Percentiles rank a stretch among this genome's conserved stretches.
phyloP scores from a whole-genome alignment of 306 rosid species.

The Vachellia collinsii region DNA sequence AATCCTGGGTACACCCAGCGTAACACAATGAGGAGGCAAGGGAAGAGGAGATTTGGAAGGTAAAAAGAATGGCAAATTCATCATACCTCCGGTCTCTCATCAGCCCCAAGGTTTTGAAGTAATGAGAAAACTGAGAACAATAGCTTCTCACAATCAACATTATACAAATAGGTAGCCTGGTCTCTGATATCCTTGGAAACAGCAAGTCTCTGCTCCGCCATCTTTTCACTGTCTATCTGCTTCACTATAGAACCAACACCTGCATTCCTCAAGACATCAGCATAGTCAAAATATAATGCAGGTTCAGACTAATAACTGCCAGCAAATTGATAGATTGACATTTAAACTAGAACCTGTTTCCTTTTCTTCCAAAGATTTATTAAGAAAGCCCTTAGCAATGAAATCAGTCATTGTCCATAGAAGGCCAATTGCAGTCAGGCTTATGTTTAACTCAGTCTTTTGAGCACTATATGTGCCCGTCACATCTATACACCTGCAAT shows the following conservation, averaged over 20 bases:
- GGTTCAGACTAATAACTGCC: slow-evolving; percentile 20
- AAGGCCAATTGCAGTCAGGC: slow-evolving; percentile 92
- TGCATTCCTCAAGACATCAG: slow-evolving; percentile 38
- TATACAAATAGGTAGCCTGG: slow-evolving; percentile 50
- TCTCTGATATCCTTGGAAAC: slow-evolving; percentile 45
- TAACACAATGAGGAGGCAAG: slow-evolving; percentile 9
- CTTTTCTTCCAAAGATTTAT: slow-evolving; percentile 55
- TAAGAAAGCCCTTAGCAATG: slow-evolving; percentile 79
- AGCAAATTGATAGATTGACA: slow-evolving; percentile 31
- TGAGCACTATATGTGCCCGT: slow-evolving; percentile 97
- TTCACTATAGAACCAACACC: slow-evolving; percentile 49
- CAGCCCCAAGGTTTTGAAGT: slow-evolving; percentile 94
- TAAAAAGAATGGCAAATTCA: slow-evolving; percentile 13
- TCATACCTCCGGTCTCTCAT: slow-evolving; percentile 95
- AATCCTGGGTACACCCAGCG: slow-evolving; percentile 1
- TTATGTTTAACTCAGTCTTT: slow-evolving; percentile 93
- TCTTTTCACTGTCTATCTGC: slow-evolving; percentile 47
- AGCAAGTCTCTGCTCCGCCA: slow-evolving; percentile 43
- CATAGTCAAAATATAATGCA: slow-evolving; percentile 20
- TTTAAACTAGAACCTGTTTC: slow-evolving; percentile 58
- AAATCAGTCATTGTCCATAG: slow-evolving; percentile 96
- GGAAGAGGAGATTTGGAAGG: background rate
- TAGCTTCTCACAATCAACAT: slow-evolving; percentile 64
- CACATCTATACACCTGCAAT: slow-evolving; percentile 87
- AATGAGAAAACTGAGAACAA: slow-evolving; percentile 83